Conservation (phyloP, 2,329 filamentous ascomycete species). For the Calonectria pseudoreteaudii region DNA sequence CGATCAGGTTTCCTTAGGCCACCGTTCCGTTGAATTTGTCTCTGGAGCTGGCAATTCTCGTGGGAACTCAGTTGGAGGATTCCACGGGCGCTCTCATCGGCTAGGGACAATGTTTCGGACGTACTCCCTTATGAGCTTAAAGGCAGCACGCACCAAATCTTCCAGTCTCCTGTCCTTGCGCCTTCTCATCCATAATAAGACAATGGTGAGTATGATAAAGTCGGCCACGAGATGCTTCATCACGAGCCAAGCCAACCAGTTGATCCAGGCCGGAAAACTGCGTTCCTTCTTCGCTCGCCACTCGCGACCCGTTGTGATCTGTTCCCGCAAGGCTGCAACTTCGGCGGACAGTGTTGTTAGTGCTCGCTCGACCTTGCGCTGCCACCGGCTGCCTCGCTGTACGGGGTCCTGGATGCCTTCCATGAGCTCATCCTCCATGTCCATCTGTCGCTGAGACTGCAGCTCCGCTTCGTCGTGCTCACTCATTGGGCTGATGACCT, state of each 20-base stretch:
- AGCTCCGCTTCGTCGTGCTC: conserved; percentile 79
- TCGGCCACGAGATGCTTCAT: conserved; percentile 83
- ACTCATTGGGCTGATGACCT: conserved; percentile 86
- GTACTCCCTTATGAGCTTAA: conserved; percentile 70
- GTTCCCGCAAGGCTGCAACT: conserved; percentile 90
- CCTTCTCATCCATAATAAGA: conserved; percentile 79
- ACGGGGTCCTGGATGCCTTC: conserved; percentile 48
- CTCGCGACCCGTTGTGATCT: conserved; percentile 82
- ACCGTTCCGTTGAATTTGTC: neutral
- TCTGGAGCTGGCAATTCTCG: neutral
- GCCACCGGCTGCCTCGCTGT: conserved; percentile 72
- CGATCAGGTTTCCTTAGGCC: neutral
- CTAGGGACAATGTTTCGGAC: conserved; percentile 69
- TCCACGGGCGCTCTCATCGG: conserved; percentile 54
- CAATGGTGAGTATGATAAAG: conserved; percentile 70
- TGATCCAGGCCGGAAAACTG: conserved; percentile 75
- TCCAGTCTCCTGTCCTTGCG: conserved; percentile 79
- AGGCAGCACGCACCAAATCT: conserved; percentile 75
- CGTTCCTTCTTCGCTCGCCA: conserved; percentile 75
- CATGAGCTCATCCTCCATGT: conserved; percentile 56
- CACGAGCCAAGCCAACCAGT: conserved; percentile 76
- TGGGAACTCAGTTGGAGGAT: neutral
- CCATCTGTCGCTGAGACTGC: conserved; percentile 61
- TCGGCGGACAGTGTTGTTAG: conserved; percentile 92
- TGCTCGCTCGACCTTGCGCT: conserved; percentile 84